Conservation (phyloP, 495 filamentous ascomycete genomes). For the Pyronema omphalodes region DNA sequence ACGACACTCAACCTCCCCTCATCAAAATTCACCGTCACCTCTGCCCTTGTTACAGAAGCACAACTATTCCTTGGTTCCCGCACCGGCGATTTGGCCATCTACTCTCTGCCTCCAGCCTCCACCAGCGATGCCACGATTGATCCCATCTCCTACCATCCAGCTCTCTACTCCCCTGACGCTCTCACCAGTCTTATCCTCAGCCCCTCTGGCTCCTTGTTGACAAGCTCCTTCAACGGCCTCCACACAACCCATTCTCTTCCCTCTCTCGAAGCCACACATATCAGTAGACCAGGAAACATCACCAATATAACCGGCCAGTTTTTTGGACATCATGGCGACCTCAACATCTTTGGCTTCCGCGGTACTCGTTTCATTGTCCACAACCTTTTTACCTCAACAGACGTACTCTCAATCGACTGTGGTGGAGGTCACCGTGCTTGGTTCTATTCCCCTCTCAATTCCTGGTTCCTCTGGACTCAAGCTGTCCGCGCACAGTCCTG, state of each 20-base stretch:
- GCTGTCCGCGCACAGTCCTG: constrained; percentile 31
- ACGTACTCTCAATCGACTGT: constrained; percentile 53
- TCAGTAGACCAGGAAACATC: constrained; percentile 4
- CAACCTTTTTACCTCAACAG: constrained; percentile 47
- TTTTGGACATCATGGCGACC: constrained; percentile 23
- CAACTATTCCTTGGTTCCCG: constrained; percentile 53
- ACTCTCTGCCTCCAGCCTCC: constrained; percentile 21
- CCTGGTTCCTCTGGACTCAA: constrained; percentile 37
- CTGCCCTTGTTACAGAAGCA: constrained; percentile 25
- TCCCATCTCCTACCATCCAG: constrained; percentile 19
- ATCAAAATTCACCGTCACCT: constrained; percentile 27
- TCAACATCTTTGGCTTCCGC: constrained; percentile 65
- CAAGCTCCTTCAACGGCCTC: background rate
- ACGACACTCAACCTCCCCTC: background rate
- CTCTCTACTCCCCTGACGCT: constrained; percentile 43
- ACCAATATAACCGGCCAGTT: background rate
- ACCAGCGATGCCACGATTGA: constrained; percentile 12
- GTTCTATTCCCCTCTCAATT: constrained; percentile 32
- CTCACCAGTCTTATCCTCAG: constrained; percentile 42
- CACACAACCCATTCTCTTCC: constrained; percentile 4
- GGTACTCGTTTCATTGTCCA: constrained; percentile 60
- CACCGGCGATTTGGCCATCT: constrained; percentile 40
- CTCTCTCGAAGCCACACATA: background rate
- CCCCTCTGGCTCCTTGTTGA: background rate
- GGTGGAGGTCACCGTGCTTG: constrained; percentile 67